A percentile compares a stretch with the other conserved stretches of the same genome.
Evolutionary conservation across 1,284 basidiomycete species (phyloP).

Genomic region (Rhodofomes roseus): DNA sequence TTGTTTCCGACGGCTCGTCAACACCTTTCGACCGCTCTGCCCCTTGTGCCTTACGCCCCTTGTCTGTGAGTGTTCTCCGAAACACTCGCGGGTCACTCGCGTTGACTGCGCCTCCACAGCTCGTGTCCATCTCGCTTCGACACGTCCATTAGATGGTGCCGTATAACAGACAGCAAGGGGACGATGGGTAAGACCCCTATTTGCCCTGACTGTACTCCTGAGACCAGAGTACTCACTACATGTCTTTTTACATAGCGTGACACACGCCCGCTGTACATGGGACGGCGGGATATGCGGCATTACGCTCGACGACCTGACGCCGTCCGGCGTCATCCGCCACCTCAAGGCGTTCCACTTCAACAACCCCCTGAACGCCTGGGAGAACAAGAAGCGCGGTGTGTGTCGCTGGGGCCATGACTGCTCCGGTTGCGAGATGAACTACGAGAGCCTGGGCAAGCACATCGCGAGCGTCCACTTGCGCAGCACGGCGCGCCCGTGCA

Average conservation of each 20-base stretch:
- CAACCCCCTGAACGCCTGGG: neutral
- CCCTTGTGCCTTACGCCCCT: neutral
- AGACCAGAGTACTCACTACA: neutral
- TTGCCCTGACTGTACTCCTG: too few relatives aligned
- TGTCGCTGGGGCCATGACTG: slow-evolving; percentile 1
- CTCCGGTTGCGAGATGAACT: slow-evolving; percentile 4
- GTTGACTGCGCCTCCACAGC: neutral
- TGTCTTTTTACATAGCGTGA: neutral
- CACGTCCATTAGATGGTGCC: neutral
- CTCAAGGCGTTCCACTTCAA: slow-evolving; percentile 1
- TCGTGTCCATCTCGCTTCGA: neutral
- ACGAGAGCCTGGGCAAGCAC: slow-evolving; percentile 3
- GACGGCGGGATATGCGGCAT: neutral
- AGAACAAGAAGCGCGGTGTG: slow-evolving; percentile 1
- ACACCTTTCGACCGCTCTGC: neutral
- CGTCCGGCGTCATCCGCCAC: slow-evolving; percentile 1
- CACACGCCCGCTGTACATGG: neutral
- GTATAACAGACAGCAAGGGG: neutral
- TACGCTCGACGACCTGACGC: neutral
- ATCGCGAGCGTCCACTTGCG: slow-evolving; percentile 3
- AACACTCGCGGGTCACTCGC: neutral
- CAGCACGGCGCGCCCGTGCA: slow-evolving; percentile 1
- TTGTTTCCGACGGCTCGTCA: neutral
- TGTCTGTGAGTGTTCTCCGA: neutral
- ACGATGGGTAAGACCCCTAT: neutral